A percentile compares a stretch with the other conserved stretches of the same genome.
phyloP scores from a whole-genome alignment of 176 grass and related monocot genomes.

The Eragrostis curvula region DNA sequence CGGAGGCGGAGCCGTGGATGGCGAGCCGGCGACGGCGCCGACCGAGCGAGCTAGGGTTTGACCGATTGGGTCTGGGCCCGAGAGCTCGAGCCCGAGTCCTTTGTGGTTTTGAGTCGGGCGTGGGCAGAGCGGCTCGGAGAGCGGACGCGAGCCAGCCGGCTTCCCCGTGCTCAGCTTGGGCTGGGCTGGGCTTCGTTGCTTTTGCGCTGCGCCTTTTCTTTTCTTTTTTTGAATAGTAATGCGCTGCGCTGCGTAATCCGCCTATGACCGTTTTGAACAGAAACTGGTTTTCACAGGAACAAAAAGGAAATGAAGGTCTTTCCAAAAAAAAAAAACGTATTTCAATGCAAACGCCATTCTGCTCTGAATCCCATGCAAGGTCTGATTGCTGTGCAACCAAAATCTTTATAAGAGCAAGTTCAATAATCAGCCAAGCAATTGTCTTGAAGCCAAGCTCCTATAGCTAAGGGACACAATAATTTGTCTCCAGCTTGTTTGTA shows the following conservation, averaged over 20 bases:
- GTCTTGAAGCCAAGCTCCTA: too few species aligned
- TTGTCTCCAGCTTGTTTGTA: too few species aligned
- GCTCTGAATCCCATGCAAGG: too few species aligned
- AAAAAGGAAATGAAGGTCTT: too few species aligned
- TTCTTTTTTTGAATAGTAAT: neutral
- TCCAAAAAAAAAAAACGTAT: too few species aligned
- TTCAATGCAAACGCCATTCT: too few species aligned
- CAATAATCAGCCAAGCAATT: too few species aligned
- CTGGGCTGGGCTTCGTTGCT: slow-evolving; percentile 2
- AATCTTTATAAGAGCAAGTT: too few species aligned
- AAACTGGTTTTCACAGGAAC: too few species aligned
- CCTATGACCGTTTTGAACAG: neutral
- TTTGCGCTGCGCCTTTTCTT: neutral
- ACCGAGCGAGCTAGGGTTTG: slow-evolving; percentile 31
- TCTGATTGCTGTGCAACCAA: too few species aligned
- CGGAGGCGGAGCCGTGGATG: neutral
- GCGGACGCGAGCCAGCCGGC: slow-evolving; percentile 16
- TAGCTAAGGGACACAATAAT: too few species aligned
- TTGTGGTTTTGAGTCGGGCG: neutral
- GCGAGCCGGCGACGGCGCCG: slow-evolving; percentile 49
- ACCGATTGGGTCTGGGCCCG: neutral
- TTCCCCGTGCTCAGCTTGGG: neutral
- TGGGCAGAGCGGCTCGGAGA: slow-evolving; percentile 7
- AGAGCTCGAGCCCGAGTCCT: neutral
- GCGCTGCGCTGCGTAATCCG: too few species aligned